A percentile compares a stretch with the other conserved stretches of the same genome.
These are phyloP conservation scores for Gelatoporia subvermispora DNA, from an alignment of 768 basidiomycete genomes.

Conservation along the genomic window DNA sequence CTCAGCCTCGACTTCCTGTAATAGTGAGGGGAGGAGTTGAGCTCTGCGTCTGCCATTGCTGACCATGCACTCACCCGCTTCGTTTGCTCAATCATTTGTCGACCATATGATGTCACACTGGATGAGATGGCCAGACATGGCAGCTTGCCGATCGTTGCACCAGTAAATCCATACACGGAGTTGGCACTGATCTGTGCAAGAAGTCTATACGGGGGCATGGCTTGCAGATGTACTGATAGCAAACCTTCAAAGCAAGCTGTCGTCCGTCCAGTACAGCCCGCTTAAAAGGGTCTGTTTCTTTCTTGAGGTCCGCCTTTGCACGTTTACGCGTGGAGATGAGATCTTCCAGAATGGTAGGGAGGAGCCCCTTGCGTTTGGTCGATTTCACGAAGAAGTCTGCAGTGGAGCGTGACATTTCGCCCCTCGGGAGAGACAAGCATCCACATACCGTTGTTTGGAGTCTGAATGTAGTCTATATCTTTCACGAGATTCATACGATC, in stretches of 20 bases:
- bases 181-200: conserved; percentile 84
- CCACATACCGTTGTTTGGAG: conserved; percentile 84
- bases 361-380: conserved; percentile 74
- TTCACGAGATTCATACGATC: conserved; percentile 74
- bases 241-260: conserved; percentile 91
- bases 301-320: conserved; percentile 93
- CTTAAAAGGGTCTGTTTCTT: conserved; percentile 94
- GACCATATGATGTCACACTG: conserved; percentile 91
- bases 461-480: conserved; percentile 88
- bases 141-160: conserved; percentile 94
- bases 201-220: not conserved
- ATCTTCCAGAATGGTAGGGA: conserved; percentile 91
- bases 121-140: conserved; percentile 96
- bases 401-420: not conserved
- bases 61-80: conserved; percentile 54
- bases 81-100: conserved; percentile 98
- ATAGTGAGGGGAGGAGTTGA: not conserved
- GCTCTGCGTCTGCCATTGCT: not conserved
- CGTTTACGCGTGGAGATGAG: conserved; percentile 90
- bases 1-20: conserved; percentile 82
- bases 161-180: conserved; percentile 98
- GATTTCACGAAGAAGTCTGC: conserved; percentile 82
- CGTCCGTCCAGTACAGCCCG: conserved; percentile 96
- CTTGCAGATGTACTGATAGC: conserved; percentile 3
- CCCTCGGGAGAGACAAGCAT: not conserved